Percentiles rank a stretch among this genome's conserved stretches.
phyloP scores from a whole-genome alignment of 306 rosid genomes.

The Castanea mollissima region DNA sequence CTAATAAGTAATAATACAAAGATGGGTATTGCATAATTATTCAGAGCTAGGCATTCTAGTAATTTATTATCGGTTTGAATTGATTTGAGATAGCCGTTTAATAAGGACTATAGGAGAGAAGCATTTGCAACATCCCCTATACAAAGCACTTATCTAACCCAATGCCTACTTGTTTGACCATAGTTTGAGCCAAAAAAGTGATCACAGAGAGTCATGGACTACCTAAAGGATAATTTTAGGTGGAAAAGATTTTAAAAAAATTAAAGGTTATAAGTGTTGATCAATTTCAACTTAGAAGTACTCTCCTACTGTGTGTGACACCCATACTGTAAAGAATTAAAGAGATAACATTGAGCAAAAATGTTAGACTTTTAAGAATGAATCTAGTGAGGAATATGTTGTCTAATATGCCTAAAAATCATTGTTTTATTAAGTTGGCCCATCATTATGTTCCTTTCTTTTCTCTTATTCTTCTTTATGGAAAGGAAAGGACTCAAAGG shows the following conservation, averaged over 20 bases:
- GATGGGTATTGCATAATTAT: not conserved
- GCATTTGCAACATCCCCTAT: not conserved
- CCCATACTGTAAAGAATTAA: no score
- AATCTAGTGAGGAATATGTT: no score
- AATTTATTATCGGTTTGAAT: conserved; percentile 12
- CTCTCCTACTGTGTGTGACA: no score
- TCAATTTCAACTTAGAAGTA: no score
- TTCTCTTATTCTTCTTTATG: no score
- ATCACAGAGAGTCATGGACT: not conserved
- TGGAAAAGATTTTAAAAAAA: not conserved
- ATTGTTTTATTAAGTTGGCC: no score
- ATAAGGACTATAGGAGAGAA: conserved; percentile 6
- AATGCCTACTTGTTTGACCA: not conserved
- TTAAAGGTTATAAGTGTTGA: not conserved
- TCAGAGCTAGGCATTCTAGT: conserved; percentile 2
- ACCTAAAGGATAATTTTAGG: not conserved
- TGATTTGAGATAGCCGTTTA: conserved; percentile 27
- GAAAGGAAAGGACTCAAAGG: not conserved
- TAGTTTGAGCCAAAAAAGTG: not conserved
- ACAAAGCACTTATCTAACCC: conserved; percentile 5
- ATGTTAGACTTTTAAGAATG: no score
- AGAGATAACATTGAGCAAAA: no score
- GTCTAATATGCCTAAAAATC: no score
- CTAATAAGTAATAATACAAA: not conserved
- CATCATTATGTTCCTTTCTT: no score